These are phyloP conservation scores for Suillus plorans DNA, from an alignment of 768 basidiomycete genomes.

Conservation along the genomic window DNA sequence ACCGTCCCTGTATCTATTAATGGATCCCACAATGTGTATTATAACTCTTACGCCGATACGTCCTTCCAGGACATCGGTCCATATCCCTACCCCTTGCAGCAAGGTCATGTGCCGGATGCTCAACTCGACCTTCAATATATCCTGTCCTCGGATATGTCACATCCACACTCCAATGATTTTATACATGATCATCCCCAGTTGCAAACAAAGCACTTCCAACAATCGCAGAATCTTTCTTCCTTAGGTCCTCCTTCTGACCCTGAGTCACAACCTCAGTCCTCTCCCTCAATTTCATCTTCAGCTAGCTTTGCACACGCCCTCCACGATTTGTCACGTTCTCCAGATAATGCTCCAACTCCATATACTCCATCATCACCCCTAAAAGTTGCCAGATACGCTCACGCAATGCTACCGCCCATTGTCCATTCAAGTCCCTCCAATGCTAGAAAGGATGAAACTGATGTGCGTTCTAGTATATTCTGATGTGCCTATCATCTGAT, in stretches of 20 bases:
- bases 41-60: constrained; percentile 28
- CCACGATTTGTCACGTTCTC: constrained; percentile 24
- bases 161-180: constrained; percentile 18
- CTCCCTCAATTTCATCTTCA: constrained; percentile 23
- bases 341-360: constrained; percentile 14
- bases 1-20: constrained; percentile 32
- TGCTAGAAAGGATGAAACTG: constrained; percentile 22
- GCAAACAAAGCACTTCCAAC: constrained; percentile 29
- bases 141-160: constrained; percentile 17
- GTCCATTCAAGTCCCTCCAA: constrained; percentile 34
- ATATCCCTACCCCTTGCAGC: constrained; percentile 28
- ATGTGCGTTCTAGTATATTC: constrained; percentile 15
- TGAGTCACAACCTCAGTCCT: constrained; percentile 28
- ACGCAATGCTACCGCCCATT: constrained; percentile 33
- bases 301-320: constrained; percentile 24
- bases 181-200: constrained; percentile 22
- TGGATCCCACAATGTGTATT: constrained; percentile 29
- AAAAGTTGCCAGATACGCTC: constrained; percentile 24
- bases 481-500: constrained; percentile 14
- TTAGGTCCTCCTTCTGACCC: constrained; percentile 21
- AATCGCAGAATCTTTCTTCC: constrained; percentile 21
- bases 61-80: constrained; percentile 17
- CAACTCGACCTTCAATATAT: constrained; percentile 29
- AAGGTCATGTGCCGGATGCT: constrained; percentile 20
- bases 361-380: constrained; percentile 23